Evolutionary conservation across 805 yeast species (phyloP).

Genomic region (Wickerhamiella vanderwaltii): DNA sequence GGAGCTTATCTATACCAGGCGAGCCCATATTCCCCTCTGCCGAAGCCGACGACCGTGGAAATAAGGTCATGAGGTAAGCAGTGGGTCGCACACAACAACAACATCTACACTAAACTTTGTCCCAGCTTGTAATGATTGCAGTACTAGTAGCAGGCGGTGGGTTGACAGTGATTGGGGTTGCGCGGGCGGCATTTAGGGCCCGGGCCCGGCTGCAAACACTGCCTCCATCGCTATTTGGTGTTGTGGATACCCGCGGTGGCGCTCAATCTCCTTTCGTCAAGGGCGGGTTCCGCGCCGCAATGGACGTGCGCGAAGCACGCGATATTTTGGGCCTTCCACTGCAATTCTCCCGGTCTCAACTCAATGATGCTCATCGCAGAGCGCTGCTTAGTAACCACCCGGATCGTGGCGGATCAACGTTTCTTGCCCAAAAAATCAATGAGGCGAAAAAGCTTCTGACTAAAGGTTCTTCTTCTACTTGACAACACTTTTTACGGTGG

Average conservation of each 20-base stretch:
- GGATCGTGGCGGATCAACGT: conserved; percentile 87
- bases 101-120: not conserved
- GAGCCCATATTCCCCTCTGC: too few species aligned
- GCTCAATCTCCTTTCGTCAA: conserved; percentile 18
- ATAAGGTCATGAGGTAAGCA: too few species aligned
- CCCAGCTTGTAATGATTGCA: conserved; percentile 18
- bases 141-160: conserved; percentile 25
- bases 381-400: conserved; percentile 87
- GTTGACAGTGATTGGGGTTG: conserved; percentile 22
- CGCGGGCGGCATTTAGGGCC: conserved; percentile 28
- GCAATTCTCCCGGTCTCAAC: conserved; percentile 36
- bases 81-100: not conserved
- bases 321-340: conserved; percentile 35
- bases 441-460: conserved; percentile 31
- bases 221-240: conserved; percentile 25
- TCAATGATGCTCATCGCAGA: conserved; percentile 68
- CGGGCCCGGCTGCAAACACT: conserved; percentile 21
- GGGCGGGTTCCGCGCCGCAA: conserved; percentile 30
- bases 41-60: too few species aligned
- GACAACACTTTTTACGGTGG: too few species aligned
- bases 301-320: conserved; percentile 43
- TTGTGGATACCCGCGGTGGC: conserved; percentile 14
- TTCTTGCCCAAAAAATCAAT: conserved; percentile 76
- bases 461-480: not conserved
- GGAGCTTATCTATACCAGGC: conserved; percentile 26